Evolutionary conservation across 2,329 filamentous ascomycete species (phyloP).

Genomic region (Calonectria pteridis): DNA sequence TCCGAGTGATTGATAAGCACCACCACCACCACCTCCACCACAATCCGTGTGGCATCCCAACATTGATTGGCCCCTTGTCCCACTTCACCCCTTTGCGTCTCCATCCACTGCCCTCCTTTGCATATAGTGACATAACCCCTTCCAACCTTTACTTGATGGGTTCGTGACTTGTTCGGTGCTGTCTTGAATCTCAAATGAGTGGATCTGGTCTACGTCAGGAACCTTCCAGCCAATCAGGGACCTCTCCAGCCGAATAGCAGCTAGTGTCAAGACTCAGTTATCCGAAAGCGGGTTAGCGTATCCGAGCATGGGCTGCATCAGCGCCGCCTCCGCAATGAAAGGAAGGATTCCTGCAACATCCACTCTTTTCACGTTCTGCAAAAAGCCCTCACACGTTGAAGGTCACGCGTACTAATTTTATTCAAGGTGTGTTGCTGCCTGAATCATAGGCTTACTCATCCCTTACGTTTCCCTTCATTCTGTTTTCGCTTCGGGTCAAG

Average conservation of each 20-base stretch:
- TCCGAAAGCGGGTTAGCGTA: slow-evolving; percentile 35
- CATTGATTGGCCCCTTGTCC: neutral
- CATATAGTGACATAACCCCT: neutral
- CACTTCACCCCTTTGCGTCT: neutral
- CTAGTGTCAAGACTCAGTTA: slow-evolving; percentile 36
- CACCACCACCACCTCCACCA: neutral
- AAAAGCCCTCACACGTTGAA: neutral
- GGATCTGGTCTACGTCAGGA: neutral
- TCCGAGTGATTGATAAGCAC: neutral
- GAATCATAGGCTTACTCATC: neutral
- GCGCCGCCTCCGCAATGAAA: neutral
- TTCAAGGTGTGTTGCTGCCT: neutral
- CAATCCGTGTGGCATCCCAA: neutral
- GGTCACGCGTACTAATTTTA: neutral
- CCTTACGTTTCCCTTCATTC: neutral
- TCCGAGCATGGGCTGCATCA: neutral
- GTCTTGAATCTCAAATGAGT: neutral
- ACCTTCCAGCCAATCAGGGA: slow-evolving; percentile 44
- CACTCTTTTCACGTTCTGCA: neutral
- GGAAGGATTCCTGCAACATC: neutral
- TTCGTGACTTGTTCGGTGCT: neutral
- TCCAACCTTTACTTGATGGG: neutral
- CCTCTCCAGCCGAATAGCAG: slow-evolving; percentile 38
- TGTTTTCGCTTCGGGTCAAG: neutral
- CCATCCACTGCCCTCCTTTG: neutral